Percentiles rank a stretch among this genome's conserved stretches.
Conservation (phyloP, 768 basidiomycete genomes). For the Lactifluus hygrophoroides region DNA sequence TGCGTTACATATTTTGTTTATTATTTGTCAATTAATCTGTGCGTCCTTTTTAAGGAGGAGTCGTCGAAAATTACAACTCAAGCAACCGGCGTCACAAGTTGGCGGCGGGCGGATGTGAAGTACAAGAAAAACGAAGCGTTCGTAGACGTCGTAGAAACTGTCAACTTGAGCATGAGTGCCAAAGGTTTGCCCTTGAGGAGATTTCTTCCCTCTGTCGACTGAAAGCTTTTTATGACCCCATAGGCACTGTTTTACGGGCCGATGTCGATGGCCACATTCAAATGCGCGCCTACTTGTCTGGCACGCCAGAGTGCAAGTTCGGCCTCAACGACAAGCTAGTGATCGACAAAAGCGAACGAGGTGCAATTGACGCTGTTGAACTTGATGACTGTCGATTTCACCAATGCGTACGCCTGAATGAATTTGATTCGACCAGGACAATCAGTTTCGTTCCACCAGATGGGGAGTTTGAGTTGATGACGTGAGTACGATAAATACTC, state of each 20-base stretch:
- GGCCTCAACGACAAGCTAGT: constrained; percentile 98
- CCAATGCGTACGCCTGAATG: constrained; percentile 91
- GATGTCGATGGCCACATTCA: constrained; percentile 97
- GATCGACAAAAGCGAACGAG: constrained; percentile 71
- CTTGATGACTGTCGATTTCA: constrained; percentile 98
- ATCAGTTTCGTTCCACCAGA: constrained; percentile 98
- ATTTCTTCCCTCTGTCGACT: not conserved
- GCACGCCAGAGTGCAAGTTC: constrained; percentile 98
- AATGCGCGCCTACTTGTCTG: constrained; percentile 95
- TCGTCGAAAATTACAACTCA: constrained; percentile 96
- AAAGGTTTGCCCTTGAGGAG: constrained; percentile 51
- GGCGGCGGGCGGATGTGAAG: constrained; percentile 92
- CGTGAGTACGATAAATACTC: constrained; percentile 40
- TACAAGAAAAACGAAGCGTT: constrained; percentile 99
- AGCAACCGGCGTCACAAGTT: constrained; percentile 94
- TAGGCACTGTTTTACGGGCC: constrained; percentile 85
- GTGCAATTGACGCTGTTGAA: constrained; percentile 73
- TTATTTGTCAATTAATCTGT: not conserved
- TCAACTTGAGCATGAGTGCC: constrained; percentile 95
- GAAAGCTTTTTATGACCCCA: not conserved
- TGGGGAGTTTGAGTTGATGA: constrained; percentile 98
- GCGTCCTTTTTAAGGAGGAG: constrained; percentile 58
- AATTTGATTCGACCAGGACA: constrained; percentile 88
- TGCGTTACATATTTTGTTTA: constrained; percentile 30
- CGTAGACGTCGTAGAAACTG: constrained; percentile 97